Base-by-base conservation (phyloP, 2,329 filamentous ascomycete species). In the Phyllachora maydis region DNA sequence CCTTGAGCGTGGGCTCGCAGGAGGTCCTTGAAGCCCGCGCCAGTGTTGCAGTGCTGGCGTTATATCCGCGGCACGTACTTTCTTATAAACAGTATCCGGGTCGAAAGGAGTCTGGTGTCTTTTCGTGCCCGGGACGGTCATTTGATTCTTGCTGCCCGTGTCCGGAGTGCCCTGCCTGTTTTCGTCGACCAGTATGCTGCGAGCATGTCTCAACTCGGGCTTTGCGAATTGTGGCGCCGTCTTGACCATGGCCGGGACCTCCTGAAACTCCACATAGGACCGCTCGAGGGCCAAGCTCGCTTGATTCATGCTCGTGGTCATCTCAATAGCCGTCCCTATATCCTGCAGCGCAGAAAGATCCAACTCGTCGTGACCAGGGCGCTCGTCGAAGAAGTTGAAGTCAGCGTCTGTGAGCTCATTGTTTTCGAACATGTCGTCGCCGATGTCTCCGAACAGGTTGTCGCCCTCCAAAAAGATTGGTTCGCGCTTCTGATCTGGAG, bases 331-430 rank as follows among this genome's bases (percentile, higher is more conserved):
- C 14, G 32, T 33, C 10, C 35, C 28, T 18, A 49, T 33, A 6
- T 38, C 39, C 8, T 43, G 30, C 16, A 48, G 25, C 14, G 36
- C 41, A 8, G 47, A 34, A 3, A 47, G 31, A 16, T 49, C 46
- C 19, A 56, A 28, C 19, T 43, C 46, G 3, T 42, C 51, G 6
- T 17, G 6, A 6, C 9, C 16, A 3, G 59, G 54, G 14, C 59
- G 48, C 30, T 74, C 69, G 35, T 85, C 76, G 34, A 85, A 85
- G 43, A 83, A 85, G 40, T 65, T 78, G 41, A 85, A 85, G 38
- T 88, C 78, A 5, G 68, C 76, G 34, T 88, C 78, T 1, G 73
- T 82, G n/a, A 85, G 58, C 32, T 69, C 65, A 31, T 66, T 61
- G n/a, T 69, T 64, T n/a, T 60, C 68, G 44, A 78, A 79, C 33